Conservation (phyloP, 805 yeast species). For the Wickerhamiella azymoides region DNA sequence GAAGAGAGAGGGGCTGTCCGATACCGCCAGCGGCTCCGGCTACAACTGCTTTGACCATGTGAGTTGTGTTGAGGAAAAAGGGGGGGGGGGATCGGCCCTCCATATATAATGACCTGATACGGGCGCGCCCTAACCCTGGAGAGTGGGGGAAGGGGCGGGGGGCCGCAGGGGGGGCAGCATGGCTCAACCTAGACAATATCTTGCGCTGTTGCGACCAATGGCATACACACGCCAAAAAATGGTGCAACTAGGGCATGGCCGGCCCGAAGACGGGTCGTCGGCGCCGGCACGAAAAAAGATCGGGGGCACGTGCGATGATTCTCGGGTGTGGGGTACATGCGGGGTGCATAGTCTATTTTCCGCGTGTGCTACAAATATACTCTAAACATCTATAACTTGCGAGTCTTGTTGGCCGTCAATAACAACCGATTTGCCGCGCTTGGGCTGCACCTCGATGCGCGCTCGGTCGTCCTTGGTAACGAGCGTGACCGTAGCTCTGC, state of each 20-base stretch:
- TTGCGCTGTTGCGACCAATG: no score
- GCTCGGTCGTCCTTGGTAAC: background rate
- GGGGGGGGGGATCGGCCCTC: background rate
- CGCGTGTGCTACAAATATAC: background rate
- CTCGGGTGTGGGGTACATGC: background rate
- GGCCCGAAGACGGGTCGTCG: no score
- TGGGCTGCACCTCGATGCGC: constrained; percentile 5
- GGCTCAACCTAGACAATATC: no score
- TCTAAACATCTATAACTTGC: background rate
- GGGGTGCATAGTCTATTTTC: background rate
- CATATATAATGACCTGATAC: background rate
- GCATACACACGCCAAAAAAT: no score
- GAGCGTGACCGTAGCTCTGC: constrained; percentile 7
- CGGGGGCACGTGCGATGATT: background rate
- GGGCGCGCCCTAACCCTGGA: background rate
- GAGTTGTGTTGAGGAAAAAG: background rate
- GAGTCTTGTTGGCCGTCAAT: background rate
- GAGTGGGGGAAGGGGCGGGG: background rate
- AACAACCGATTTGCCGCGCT: background rate
- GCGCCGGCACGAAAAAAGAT: background rate
- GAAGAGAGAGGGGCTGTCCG: constrained; percentile 80
- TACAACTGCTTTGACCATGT: constrained; percentile 35
- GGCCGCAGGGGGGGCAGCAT: no score
- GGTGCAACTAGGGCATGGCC: no score
- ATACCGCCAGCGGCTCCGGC: constrained; percentile 80